These are phyloP conservation scores for Prunus mira DNA, from an alignment of 306 rosid genomes.

Conservation along the genomic window DNA sequence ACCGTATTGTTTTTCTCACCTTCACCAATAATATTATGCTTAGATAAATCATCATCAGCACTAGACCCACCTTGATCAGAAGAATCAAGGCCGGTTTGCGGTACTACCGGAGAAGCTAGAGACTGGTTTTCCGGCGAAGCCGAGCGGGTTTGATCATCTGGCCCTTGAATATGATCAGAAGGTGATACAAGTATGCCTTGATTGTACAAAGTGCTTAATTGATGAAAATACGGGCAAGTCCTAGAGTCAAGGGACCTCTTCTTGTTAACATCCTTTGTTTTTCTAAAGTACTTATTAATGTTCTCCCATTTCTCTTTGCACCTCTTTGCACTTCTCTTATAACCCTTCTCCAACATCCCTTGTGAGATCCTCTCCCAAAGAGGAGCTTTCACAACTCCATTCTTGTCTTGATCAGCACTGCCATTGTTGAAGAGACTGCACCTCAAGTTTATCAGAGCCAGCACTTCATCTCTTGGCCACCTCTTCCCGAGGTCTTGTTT, in stretches of 20 bases:
- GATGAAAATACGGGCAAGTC: conserved; percentile 91
- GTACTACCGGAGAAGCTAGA: neutral
- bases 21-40: conserved; percentile 22
- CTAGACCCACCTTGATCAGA: neutral
- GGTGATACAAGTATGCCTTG: conserved; percentile 45
- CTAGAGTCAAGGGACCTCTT: conserved; percentile 80
- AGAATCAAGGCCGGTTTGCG: no score
- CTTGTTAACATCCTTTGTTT: conserved; percentile 65
- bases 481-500: conserved; percentile 63
- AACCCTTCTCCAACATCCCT: conserved; percentile 78
- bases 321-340: conserved; percentile 77
- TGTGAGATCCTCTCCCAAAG: conserved; percentile 91
- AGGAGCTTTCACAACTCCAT: conserved; percentile 49
- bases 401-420: conserved; percentile 14
- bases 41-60: conserved; percentile 15
- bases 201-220: conserved; percentile 48
- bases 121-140: conserved; percentile 11
- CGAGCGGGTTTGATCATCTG: conserved; percentile 16
- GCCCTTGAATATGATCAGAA: conserved; percentile 27
- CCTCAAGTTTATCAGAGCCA: conserved; percentile 72
- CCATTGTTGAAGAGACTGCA: conserved; percentile 39
- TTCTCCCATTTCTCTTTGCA: conserved; percentile 98
- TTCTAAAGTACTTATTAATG: conserved; percentile 84
- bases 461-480: conserved; percentile 91
- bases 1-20: conserved; percentile 44